Evolutionary conservation across 768 basidiomycete species (phyloP).

Genomic region (Podaxis rugospora): DNA sequence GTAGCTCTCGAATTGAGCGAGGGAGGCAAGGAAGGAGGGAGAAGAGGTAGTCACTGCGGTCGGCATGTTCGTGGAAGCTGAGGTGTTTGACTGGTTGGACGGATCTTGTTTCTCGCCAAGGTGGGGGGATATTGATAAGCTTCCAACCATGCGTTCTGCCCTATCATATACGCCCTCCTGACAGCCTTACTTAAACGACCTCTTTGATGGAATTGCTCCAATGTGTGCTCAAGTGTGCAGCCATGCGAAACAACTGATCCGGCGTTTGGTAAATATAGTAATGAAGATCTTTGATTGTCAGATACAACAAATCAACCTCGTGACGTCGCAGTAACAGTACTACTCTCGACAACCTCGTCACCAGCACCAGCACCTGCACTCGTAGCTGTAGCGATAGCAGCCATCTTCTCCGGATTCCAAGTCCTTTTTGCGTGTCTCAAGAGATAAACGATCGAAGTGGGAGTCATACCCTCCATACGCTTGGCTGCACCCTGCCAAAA

Average conservation of each 20-base stretch:
- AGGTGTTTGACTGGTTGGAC: too few species aligned
- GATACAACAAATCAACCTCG: background rate
- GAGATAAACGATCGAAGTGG: constrained; percentile 63
- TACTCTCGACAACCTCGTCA: background rate
- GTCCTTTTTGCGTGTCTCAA: constrained; percentile 58
- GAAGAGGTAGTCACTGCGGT: background rate
- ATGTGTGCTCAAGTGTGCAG: too few species aligned
- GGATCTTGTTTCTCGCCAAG: background rate
- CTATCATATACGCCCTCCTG: too few species aligned
- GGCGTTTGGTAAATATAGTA: too few species aligned
- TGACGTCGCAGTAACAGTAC: background rate
- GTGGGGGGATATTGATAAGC: background rate
- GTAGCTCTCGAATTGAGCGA: constrained; percentile 27
- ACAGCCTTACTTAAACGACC: too few species aligned
- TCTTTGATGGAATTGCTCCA: too few species aligned
- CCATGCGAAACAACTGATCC: too few species aligned
- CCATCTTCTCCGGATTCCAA: constrained; percentile 16
- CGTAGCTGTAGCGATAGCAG: background rate
- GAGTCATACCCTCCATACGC: constrained; percentile 92
- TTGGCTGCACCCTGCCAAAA: constrained; percentile 76
- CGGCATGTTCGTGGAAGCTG: too few species aligned
- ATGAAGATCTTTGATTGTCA: background rate
- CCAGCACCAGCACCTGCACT: background rate
- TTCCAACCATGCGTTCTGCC: background rate
- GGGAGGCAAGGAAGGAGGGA: constrained; percentile 28